Percentiles rank a stretch among this genome's conserved stretches.
phyloP scores from a whole-genome alignment of 768 basidiomycete species.

The Psilocybe tampanensis region DNA sequence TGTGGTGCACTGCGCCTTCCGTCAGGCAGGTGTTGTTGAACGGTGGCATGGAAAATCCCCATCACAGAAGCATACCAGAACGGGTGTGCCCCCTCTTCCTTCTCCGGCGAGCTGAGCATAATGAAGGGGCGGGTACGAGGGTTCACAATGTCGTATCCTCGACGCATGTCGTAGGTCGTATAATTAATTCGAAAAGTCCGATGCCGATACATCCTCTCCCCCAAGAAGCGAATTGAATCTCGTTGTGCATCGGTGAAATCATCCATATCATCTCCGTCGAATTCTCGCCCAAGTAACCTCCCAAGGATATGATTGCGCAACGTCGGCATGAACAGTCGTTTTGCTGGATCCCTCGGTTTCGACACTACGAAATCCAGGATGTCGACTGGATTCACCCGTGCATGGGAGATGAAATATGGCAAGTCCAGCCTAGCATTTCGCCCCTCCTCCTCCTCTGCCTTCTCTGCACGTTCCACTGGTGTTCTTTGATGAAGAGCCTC shows the following conservation, averaged over 20 bases:
- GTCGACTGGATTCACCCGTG: constrained; percentile 19
- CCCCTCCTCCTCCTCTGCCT: constrained; percentile 1
- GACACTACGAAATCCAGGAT: constrained; percentile 13
- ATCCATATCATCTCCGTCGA: constrained; percentile 29
- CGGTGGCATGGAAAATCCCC: constrained; percentile 16
- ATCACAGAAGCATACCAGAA: constrained; percentile 22
- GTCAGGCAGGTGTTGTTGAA: constrained; percentile 13
- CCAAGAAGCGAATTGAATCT: constrained; percentile 17
- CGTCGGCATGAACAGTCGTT: constrained; percentile 29
- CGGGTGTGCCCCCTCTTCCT: constrained; percentile 7
- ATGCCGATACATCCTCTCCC: constrained; percentile 26
- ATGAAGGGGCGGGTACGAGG: constrained; percentile 23
- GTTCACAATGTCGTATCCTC: constrained; percentile 36
- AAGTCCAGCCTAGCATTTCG: not conserved
- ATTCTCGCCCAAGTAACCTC: constrained; percentile 23
- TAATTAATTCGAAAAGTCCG: constrained; percentile 31
- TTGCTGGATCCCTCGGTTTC: constrained; percentile 18
- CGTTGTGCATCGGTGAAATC: constrained; percentile 22
- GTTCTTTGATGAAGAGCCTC: not conserved
- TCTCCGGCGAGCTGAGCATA: constrained; percentile 28
- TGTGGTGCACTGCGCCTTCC: constrained; percentile 1
- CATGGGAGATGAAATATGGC: constrained; percentile 19
- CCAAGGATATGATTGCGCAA: constrained; percentile 37
- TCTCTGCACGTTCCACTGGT: not conserved
- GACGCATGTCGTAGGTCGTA: constrained; percentile 43